Evolutionary conservation across 208 protist species (phyloP).

Genomic region (Leishmania braziliensis): DNA sequence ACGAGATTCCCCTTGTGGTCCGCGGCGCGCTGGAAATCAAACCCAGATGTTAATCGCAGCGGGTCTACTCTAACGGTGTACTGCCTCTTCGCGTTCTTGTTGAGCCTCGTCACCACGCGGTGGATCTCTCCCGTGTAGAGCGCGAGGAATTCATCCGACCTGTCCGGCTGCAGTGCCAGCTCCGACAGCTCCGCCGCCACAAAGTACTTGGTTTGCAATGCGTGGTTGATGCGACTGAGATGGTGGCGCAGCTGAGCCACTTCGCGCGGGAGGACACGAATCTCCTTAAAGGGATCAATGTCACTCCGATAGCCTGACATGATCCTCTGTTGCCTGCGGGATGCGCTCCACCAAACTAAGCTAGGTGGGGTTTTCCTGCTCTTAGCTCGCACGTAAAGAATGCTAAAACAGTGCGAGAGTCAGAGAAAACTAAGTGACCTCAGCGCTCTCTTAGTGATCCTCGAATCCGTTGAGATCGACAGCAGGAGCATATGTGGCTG

Average conservation of each 20-base stretch:
- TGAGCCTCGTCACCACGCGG: slow-evolving; percentile 64
- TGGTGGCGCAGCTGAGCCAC: slow-evolving; percentile 60
- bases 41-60: slow-evolving; percentile 43
- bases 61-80: slow-evolving; percentile 76
- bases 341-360: not conserved
- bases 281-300: slow-evolving; percentile 73
- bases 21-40: slow-evolving; percentile 37
- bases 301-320: slow-evolving; percentile 37
- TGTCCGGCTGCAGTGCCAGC: slow-evolving; percentile 67
- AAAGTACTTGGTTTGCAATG: slow-evolving; percentile 70
- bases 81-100: slow-evolving; percentile 43
- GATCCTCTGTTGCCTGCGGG: no score
- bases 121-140: slow-evolving; percentile 71
- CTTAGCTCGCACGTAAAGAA: not conserved
- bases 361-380: not conserved
- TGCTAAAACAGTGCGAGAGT: not conserved
- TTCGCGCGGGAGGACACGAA: slow-evolving; percentile 64
- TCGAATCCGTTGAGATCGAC: not conserved
- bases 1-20: not conserved
- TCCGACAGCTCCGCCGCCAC: slow-evolving; percentile 60
- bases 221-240: slow-evolving; percentile 70
- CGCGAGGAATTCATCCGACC: slow-evolving; percentile 61
- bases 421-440: not conserved
- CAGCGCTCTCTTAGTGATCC: not conserved
- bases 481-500: not conserved